A percentile compares a stretch with the other conserved stretches of the same genome.
Conservation (phyloP, 2,329 filamentous ascomycete species). For the Gremmenia infestans region DNA sequence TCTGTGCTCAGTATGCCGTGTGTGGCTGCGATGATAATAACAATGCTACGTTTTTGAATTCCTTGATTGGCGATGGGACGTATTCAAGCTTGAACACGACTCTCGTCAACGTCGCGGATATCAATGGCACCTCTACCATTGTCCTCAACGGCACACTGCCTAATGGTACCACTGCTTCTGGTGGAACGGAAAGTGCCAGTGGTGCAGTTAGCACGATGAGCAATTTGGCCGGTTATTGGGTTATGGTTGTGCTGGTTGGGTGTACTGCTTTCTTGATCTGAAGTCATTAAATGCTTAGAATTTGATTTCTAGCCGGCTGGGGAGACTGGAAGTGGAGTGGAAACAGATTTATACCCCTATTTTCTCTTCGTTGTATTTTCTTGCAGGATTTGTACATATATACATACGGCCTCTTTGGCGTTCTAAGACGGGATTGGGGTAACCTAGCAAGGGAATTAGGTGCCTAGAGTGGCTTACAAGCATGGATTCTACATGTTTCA, state of each 20-base stretch:
- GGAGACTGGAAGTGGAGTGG: no score
- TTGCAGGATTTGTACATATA: no score
- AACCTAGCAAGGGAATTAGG: no score
- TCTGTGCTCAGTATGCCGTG: slow-evolving; percentile 49
- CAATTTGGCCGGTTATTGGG: slow-evolving; percentile 22
- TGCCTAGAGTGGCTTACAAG: no score
- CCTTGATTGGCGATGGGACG: slow-evolving; percentile 61
- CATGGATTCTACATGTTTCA: no score
- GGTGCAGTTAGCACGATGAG: slow-evolving; percentile 22
- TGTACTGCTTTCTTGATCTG: slow-evolving; percentile 19
- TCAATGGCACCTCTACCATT: slow-evolving; percentile 60
- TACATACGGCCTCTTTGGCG: no score
- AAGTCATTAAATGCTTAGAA: neutral
- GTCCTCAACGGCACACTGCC: slow-evolving; percentile 72
- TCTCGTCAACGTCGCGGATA: slow-evolving; percentile 55
- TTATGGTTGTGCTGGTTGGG: slow-evolving; percentile 27
- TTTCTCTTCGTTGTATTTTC: no score
- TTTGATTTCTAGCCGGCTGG: no score
- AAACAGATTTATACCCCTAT: no score
- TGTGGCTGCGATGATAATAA: slow-evolving; percentile 69
- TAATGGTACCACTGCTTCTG: slow-evolving; percentile 56
- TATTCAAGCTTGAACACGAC: slow-evolving; percentile 55
- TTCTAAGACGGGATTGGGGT: no score
- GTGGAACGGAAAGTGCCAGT: slow-evolving; percentile 38
- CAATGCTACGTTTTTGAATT: slow-evolving; percentile 52